Evolutionary conservation across 805 yeast genomes (phyloP).

Genomic region (Cyberlindnera nakhonratchasimensis): DNA sequence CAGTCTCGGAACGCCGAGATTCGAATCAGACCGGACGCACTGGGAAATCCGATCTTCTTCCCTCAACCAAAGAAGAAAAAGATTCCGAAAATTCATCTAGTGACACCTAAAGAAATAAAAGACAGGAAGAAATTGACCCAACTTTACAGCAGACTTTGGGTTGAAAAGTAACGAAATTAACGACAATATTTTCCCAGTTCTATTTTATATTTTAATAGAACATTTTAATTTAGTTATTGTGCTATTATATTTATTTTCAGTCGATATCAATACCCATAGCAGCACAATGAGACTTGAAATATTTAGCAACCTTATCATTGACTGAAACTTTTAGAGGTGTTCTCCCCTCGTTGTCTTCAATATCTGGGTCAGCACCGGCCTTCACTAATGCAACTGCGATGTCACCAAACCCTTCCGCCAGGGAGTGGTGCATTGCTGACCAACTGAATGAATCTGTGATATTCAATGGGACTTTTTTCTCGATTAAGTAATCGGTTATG

Average conservation of each 20-base stretch:
- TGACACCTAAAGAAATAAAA: neutral
- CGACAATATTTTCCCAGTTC: neutral
- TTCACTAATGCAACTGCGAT: conserved; percentile 59
- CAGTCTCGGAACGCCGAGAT: conserved; percentile 9
- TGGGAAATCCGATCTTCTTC: too few species aligned
- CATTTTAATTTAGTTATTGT: neutral
- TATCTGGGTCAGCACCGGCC: conserved; percentile 60
- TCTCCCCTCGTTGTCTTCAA: conserved; percentile 49
- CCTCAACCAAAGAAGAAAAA: neutral
- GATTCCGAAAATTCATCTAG: neutral
- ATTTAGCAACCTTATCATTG: conserved; percentile 47
- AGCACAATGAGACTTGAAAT: conserved; percentile 28
- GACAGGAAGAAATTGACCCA: neutral
- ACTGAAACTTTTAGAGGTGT: conserved; percentile 53
- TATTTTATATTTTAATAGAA: neutral
- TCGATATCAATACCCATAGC: conserved; percentile 11
- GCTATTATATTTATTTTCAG: neutral
- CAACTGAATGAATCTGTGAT: conserved; percentile 69
- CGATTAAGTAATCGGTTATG: conserved; percentile 51
- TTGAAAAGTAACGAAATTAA: neutral
- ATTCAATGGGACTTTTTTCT: conserved; percentile 59
- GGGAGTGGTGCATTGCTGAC: conserved; percentile 87
- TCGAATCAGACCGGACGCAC: neutral
- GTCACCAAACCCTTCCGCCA: conserved; percentile 87
- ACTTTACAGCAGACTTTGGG: neutral